These are phyloP conservation scores for Myriangium duriaei DNA, from an alignment of 2,329 filamentous ascomycete genomes.

Conservation along the genomic window DNA sequence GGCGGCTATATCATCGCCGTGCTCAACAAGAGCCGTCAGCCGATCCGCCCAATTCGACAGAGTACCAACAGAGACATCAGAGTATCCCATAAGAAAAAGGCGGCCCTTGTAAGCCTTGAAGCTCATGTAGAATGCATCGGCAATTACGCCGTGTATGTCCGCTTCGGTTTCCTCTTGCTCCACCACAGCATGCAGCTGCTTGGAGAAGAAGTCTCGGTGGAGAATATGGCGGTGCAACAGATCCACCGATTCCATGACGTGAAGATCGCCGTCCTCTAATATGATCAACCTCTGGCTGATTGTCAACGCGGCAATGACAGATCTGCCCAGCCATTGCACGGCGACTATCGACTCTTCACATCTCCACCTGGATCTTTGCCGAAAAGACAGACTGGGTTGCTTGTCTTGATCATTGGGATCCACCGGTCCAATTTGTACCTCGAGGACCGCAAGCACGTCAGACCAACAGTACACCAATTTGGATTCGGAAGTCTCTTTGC, in stretches of 20 bases:
- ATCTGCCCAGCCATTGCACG: conserved; percentile 91
- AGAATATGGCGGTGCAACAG: conserved; percentile 85
- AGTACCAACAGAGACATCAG: conserved; percentile 79
- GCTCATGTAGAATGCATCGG: conserved; percentile 97
- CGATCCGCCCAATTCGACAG: conserved; percentile 96
- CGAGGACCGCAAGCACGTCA: conserved; percentile 86
- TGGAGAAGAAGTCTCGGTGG: conserved; percentile 79
- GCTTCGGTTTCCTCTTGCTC: conserved; percentile 76
- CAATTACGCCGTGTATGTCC: conserved; percentile 89
- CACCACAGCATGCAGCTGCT: conserved; percentile 70
- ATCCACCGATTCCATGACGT: conserved; percentile 90
- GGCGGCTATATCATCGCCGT: conserved; percentile 87
- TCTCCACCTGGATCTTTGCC: conserved; percentile 75
- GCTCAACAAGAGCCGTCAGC: conserved; percentile 84
- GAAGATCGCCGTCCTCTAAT: conserved; percentile 76
- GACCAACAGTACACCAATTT: conserved; percentile 98
- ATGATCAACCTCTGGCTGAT: conserved; percentile 90
- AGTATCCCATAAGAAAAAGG: conserved; percentile 84
- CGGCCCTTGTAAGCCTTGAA: conserved; percentile 91
- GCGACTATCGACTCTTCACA: conserved; percentile 92
- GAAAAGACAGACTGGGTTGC: conserved; percentile 66
- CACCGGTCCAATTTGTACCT: conserved; percentile 60
- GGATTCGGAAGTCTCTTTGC: conserved; percentile 51
- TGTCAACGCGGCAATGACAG: conserved; percentile 80
- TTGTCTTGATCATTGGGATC: conserved; percentile 57